Conservation (phyloP, 768 basidiomycete species). For the Lactifluus subvellereus region DNA sequence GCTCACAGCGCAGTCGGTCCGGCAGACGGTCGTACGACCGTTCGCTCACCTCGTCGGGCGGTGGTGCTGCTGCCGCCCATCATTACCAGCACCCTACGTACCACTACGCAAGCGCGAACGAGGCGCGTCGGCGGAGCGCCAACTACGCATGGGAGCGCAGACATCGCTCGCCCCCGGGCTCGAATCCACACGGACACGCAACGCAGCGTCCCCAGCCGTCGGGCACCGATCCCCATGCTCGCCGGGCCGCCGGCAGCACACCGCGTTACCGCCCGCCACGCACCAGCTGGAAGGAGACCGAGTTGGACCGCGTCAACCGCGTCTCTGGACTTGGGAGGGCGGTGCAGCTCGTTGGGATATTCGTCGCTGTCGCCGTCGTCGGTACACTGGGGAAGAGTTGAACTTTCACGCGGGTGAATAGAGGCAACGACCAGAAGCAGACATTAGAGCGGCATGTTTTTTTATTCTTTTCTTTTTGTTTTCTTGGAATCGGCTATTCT, state of each 20-base stretch:
- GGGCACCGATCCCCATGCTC: not conserved
- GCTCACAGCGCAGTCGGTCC: not conserved
- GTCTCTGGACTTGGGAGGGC: constrained; percentile 23
- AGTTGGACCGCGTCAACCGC: constrained; percentile 15
- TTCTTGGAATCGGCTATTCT: not conserved
- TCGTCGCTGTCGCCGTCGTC: constrained; percentile 16
- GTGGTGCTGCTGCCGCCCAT: not conserved
- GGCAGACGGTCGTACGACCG: constrained; percentile 35
- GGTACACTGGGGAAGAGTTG: constrained; percentile 12
- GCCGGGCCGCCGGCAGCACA: not conserved
- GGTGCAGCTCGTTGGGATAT: constrained; percentile 20
- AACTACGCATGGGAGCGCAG: constrained; percentile 35
- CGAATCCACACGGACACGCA: constrained; percentile 1
- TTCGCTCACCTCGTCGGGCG: constrained; percentile 16
- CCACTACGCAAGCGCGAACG: constrained; percentile 28
- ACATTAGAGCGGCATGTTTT: not conserved
- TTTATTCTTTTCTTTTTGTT: not conserved
- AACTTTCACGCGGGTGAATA: not conserved
- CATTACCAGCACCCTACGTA: constrained; percentile 12
- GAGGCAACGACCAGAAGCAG: not conserved
- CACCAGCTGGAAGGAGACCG: constrained; percentile 18
- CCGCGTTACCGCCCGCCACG: constrained; percentile 7
- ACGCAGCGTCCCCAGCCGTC: not conserved
- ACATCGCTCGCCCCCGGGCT: constrained; percentile 21
- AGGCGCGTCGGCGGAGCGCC: constrained; percentile 32